Conservation (phyloP, 116 monocot genomes). For the Posidonia oceanica region DNA sequence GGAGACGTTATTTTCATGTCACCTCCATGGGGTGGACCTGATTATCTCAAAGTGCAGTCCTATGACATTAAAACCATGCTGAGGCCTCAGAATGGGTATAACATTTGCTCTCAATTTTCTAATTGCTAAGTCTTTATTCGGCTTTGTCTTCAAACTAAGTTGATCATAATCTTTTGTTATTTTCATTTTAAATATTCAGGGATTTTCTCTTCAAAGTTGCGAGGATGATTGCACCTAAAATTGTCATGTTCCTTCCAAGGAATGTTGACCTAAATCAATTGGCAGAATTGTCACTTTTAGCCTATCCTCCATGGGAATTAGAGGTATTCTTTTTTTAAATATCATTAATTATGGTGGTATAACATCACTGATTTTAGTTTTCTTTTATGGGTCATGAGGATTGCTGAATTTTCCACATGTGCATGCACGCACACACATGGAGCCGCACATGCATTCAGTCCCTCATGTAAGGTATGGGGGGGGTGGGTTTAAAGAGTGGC, state of each 20-base stretch:
- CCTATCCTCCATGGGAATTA: conserved; percentile 73
- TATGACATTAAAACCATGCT: conserved; percentile 80
- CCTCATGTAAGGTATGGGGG: too few relatives aligned
- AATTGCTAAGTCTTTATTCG: background rate
- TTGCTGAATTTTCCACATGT: too few relatives aligned
- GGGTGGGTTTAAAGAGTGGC: too few relatives aligned
- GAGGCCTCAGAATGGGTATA: conserved; percentile 66
- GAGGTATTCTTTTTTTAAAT: conserved; percentile 43
- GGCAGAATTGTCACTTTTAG: conserved; percentile 53
- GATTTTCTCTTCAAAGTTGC: conserved; percentile 57
- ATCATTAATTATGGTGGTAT: too few relatives aligned
- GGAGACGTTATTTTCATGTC: conserved; percentile 74
- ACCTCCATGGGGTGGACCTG: conserved; percentile 98
- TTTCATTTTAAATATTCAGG: conserved; percentile 17
- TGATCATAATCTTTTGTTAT: background rate
- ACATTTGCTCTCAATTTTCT: background rate
- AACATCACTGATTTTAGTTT: too few relatives aligned
- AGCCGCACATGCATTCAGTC: too few relatives aligned
- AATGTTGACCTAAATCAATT: conserved; percentile 76
- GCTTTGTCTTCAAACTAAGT: background rate
- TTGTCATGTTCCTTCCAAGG: conserved; percentile 89
- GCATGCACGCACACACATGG: too few relatives aligned
- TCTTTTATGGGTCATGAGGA: too few relatives aligned
- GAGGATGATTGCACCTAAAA: conserved; percentile 51
- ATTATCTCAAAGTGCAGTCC: conserved; percentile 52